Evolutionary conservation across 2,329 filamentous ascomycete genomes (phyloP), one percentile per base, ranked within the genome.

Genomic region (Furcasterigmium sp.): DNA sequence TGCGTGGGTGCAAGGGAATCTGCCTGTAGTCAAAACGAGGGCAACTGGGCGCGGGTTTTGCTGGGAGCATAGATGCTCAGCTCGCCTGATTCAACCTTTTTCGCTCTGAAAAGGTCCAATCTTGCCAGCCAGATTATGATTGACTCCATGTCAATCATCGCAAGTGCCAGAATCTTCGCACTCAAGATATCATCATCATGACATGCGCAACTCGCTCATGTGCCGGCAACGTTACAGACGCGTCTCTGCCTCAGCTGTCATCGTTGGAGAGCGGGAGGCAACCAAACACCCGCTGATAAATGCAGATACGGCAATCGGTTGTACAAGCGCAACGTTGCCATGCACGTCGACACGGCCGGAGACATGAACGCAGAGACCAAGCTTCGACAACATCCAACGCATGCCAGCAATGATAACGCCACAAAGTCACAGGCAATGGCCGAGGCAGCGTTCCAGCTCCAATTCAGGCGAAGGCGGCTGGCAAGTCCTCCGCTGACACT

Each of bases 321-420:
- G n/a, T n/a, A n/a, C n/a, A n/a, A n/a, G n/a, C n/a, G n/a, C 17
- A 48, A 52, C 20, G 39, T 46, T 5, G 37, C 37, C 0, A 51
- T 48, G 4, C 30, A 58, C n/a, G n/a, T 43, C 8, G 54, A 52
- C 39, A 51, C 49, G 14, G 54, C 50, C 1, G 40, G 43, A 5
- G 23, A 44, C 21, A 14, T 11, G 20, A 40, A 44, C 14, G 35
- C 43, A 14, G 8, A 11, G 29, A 41, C n/a, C 43, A 5, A 38
- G 29, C n/a, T 44, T 44, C 15, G 37, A 7, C 3, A 35, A 40
- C 29, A 25, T 44, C 32, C 28, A 41, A 11, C 23, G 37, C 21
- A 34, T 44, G 2, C 37, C 37, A 3, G 37, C 42, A 6, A 39
- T 44, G 28, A 26, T 21, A 44, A 25, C 29, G 28, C n/a, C 3